Evolutionary conservation across 2,329 filamentous ascomycete species (phyloP).

Genomic region (Fusarium begoniae): DNA sequence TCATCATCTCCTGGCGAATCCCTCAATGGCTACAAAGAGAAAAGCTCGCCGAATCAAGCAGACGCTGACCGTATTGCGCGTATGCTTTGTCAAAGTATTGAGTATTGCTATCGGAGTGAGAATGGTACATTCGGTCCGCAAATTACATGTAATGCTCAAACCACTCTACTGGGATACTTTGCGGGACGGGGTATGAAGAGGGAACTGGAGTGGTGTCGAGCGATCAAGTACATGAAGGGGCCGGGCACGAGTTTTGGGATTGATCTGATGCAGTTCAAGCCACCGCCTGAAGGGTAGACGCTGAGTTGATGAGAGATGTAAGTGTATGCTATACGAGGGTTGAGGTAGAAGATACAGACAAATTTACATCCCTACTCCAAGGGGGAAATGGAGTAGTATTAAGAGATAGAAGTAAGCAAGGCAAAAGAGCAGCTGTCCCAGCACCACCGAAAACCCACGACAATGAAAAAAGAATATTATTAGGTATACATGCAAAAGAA

Average conservation of each 20-base stretch:
- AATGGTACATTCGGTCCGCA: slow-evolving; percentile 14
- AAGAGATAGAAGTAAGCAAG: neutral
- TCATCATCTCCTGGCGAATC: fast-evolving
- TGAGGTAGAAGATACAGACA: too few species aligned
- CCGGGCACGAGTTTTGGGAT: neutral
- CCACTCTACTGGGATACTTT: neutral
- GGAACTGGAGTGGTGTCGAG: neutral
- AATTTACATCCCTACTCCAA: fast-evolving
- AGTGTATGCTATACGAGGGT: neutral
- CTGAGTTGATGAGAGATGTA: fast-evolving
- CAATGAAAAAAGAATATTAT: too few species aligned
- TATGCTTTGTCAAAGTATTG: slow-evolving; percentile 1
- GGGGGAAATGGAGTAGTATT: fast-evolving
- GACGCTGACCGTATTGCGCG: neutral
- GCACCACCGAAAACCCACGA: fast-evolving
- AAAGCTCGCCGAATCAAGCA: too few species aligned
- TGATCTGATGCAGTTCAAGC: slow-evolving; percentile 1
- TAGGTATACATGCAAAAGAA: neutral
- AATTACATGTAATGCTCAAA: slow-evolving; percentile 7
- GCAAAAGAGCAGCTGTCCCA: too few species aligned
- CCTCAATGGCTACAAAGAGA: fast-evolving
- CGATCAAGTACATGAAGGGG: neutral
- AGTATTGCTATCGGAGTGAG: slow-evolving; percentile 5
- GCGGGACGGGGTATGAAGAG: neutral
- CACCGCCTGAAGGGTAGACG: neutral